Conservation (phyloP, 176 grass and related monocot species). For the Carex kokanica region DNA sequence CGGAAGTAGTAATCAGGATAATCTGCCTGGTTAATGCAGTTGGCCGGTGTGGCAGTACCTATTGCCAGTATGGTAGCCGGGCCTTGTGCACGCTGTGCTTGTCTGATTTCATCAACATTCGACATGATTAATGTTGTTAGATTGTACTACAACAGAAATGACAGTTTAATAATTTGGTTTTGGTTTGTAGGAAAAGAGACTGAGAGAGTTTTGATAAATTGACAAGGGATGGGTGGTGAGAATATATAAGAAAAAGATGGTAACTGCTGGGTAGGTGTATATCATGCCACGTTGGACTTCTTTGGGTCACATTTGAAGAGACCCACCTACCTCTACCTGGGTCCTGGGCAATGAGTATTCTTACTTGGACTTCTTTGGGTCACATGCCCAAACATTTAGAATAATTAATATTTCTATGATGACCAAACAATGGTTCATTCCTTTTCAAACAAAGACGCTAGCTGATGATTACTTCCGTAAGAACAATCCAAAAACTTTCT, state of each 20-base stretch:
- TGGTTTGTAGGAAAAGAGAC: too few relatives aligned
- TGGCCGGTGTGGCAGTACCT: constrained; percentile 26
- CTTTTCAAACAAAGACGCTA: neutral
- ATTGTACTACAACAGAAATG: too few relatives aligned
- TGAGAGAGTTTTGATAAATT: too few relatives aligned
- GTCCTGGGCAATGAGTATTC: too few relatives aligned
- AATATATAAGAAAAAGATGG: too few relatives aligned
- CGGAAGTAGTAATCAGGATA: constrained; percentile 23
- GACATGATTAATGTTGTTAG: constrained; percentile 8
- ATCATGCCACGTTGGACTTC: too few relatives aligned
- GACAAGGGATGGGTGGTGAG: too few relatives aligned
- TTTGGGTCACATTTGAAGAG: too few relatives aligned
- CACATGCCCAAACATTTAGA: neutral
- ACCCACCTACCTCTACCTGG: too few relatives aligned
- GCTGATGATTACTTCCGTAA: neutral
- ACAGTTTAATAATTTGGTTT: too few relatives aligned
- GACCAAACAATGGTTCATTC: neutral
- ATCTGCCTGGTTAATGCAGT: constrained; percentile 11
- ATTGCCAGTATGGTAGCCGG: too few relatives aligned
- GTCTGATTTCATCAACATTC: constrained; percentile 15
- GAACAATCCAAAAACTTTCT: neutral
- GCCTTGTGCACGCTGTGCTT: constrained; percentile 24
- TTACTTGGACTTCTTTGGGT: neutral
- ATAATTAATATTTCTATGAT: neutral
- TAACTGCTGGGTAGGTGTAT: too few relatives aligned